phyloP scores from a whole-genome alignment of 2,329 filamentous ascomycete genomes.

The Cladosporium sp. region DNA sequence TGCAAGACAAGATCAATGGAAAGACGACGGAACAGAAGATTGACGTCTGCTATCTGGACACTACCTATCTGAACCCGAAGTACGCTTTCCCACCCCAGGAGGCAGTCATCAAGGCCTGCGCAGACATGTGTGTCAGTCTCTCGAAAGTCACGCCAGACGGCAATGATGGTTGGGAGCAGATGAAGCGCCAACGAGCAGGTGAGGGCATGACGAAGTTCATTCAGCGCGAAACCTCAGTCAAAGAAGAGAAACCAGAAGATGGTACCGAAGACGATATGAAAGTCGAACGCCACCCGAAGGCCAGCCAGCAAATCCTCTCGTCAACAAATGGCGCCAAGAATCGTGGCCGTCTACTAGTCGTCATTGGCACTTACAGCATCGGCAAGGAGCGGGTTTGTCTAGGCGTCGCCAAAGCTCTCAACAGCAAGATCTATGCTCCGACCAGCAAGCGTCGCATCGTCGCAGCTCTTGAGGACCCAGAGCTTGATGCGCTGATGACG shows the following conservation, averaged over 20 bases:
- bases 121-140: constrained; percentile 80
- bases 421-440: constrained; percentile 86
- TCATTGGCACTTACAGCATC: constrained; percentile 97
- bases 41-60: constrained; percentile 95
- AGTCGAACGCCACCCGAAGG: constrained; percentile 35
- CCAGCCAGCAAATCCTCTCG: constrained; percentile 35
- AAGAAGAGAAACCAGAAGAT: constrained; percentile 42
- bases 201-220: constrained; percentile 67
- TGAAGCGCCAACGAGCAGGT: constrained; percentile 57
- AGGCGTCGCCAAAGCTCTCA: constrained; percentile 82
- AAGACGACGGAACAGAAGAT: constrained; percentile 80
- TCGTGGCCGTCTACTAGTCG: constrained; percentile 75
- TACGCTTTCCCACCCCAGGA: constrained; percentile 91
- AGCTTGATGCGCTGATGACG: constrained; percentile 77
- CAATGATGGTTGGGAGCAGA: constrained; percentile 58
- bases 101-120: constrained; percentile 84
- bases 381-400: constrained; percentile 96
- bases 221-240: constrained; percentile 48
- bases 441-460: constrained; percentile 82
- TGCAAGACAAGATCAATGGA: constrained; percentile 69
- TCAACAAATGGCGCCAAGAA: constrained; percentile 37
- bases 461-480: constrained; percentile 79
- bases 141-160: constrained; percentile 65
- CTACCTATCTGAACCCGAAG: constrained; percentile 92
- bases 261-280: constrained; percentile 41